phyloP scores from a whole-genome alignment of 371 early-diverging fungal species.

The Mycotypha africana region DNA sequence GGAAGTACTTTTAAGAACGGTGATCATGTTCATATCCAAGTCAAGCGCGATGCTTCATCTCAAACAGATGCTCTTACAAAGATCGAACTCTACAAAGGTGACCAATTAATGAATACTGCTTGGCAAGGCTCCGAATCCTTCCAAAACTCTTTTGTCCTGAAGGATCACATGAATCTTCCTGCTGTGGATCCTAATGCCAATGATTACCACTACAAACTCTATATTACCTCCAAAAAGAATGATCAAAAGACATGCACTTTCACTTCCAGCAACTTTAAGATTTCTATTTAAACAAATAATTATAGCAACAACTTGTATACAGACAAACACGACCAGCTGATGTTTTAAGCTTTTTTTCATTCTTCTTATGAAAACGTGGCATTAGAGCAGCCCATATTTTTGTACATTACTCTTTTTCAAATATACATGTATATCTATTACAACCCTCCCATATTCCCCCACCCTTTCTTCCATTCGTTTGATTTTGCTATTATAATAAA shows the following conservation, averaged over 20 bases:
- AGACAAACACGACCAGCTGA: too few relatives aligned
- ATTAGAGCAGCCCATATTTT: too few relatives aligned
- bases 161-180: constrained; percentile 27
- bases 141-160: constrained; percentile 27
- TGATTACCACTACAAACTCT: constrained; percentile 24
- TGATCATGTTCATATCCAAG: constrained; percentile 26
- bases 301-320: too few relatives aligned
- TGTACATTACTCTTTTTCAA: too few relatives aligned
- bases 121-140: constrained; percentile 30
- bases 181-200: constrained; percentile 12
- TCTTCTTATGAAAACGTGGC: too few relatives aligned
- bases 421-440: too few relatives aligned
- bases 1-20: constrained; percentile 17
- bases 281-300: too few relatives aligned
- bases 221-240: constrained; percentile 12
- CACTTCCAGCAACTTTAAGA: constrained; percentile 20
- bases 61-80: constrained; percentile 30
- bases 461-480: too few relatives aligned
- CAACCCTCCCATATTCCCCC: too few relatives aligned
- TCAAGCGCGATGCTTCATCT: constrained; percentile 30
- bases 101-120: constrained; percentile 13
- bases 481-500: too few relatives aligned
- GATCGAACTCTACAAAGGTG: constrained; percentile 38
- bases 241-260: constrained; percentile 18
- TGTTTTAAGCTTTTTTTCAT: too few relatives aligned